Conservation (phyloP, 192 early-diverging fungal species). For the Linnemannia schmuckeri region DNA sequence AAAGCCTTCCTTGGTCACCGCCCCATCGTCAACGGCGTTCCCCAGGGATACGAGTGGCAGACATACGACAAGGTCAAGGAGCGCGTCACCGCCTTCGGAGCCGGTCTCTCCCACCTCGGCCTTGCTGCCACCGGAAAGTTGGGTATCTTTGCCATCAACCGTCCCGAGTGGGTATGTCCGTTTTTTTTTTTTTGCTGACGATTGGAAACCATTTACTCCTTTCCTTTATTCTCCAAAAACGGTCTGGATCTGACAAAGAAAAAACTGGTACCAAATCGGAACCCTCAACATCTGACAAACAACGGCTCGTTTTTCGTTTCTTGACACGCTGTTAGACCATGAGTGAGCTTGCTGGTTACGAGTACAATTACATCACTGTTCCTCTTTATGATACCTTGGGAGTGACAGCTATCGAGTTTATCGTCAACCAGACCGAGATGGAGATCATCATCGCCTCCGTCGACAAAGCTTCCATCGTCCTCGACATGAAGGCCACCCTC, state of each 20-base stretch:
- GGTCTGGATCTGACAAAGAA: not conserved
- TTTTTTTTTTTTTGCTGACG: slow-evolving; percentile 33
- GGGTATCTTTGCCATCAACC: slow-evolving; percentile 35
- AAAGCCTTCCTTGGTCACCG: slow-evolving; percentile 72
- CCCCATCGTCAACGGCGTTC: slow-evolving; percentile 62
- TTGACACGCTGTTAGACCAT: slow-evolving; percentile 58
- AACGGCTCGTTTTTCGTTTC: not conserved
- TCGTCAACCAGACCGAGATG: slow-evolving; percentile 85
- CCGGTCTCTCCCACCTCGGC: slow-evolving; percentile 69
- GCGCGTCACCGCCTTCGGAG: slow-evolving; percentile 72
- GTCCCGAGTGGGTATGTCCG: slow-evolving; percentile 76
- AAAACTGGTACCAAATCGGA: not conserved
- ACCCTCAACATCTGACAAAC: slow-evolving; percentile 47
- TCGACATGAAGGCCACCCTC: slow-evolving; percentile 53
- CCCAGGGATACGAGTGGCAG: slow-evolving; percentile 75
- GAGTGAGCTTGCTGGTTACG: slow-evolving; percentile 73
- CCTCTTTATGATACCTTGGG: slow-evolving; percentile 92
- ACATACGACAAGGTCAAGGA: slow-evolving; percentile 70
- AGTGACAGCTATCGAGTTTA: slow-evolving; percentile 76
- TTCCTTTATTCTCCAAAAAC: not conserved
- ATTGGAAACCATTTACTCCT: not conserved
- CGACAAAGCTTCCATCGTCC: slow-evolving; percentile 70
- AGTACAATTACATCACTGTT: slow-evolving; percentile 76
- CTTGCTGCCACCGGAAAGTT: slow-evolving; percentile 15
- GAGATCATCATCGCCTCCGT: slow-evolving; percentile 69